Base-by-base conservation (phyloP, 768 basidiomycete genomes). In the Galerina marginata region DNA sequence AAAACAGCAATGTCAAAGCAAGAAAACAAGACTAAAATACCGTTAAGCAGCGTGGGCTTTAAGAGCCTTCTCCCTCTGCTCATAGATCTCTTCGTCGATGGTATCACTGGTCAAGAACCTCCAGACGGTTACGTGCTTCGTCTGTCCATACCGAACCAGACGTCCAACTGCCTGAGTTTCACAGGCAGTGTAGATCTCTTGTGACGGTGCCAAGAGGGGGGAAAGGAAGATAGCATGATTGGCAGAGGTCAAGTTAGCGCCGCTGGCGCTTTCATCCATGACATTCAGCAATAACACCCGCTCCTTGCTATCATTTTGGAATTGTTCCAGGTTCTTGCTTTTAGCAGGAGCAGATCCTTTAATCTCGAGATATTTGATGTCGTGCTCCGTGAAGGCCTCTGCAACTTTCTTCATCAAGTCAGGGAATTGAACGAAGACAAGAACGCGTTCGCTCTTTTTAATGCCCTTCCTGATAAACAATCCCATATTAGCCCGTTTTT, bases 171-270 rank as follows among this genome's bases (percentile, higher is more conserved):
- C 91, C 75, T 95, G 88, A 7, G 91, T 90, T 75, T 91, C 85
- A 72, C 87, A 87, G 52, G 93, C 92, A 44, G 88, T 86, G 70
- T 96, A 97, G 47, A 91, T 89, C 73, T 95, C 90, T 72, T 91
- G 86, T 16, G 88, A 85, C 9, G 85, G 83, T 0, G 94, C 88
- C 39, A 96, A 89, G 40, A 98, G 82, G 9, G 96, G 96, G 9
- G 93, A 95, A 56, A 98, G 80, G 82, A 98, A 98, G 71, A 97
- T 90, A 39, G 94, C 95, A 70, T 96, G 94, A 74, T 95, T 98
- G 16, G 96, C 96, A 38, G 86, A 87, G 3, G 95, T 97, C 71
- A 98, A 76, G 72, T 98, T 98, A 65, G 92, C 91, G 45, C 93
- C 93, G 60, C 92, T 92, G n/a, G 93, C 92, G 62, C 92, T 95